These are phyloP conservation scores for Mycena filopes DNA, from an alignment of 768 basidiomycete genomes.

Conservation along the genomic window DNA sequence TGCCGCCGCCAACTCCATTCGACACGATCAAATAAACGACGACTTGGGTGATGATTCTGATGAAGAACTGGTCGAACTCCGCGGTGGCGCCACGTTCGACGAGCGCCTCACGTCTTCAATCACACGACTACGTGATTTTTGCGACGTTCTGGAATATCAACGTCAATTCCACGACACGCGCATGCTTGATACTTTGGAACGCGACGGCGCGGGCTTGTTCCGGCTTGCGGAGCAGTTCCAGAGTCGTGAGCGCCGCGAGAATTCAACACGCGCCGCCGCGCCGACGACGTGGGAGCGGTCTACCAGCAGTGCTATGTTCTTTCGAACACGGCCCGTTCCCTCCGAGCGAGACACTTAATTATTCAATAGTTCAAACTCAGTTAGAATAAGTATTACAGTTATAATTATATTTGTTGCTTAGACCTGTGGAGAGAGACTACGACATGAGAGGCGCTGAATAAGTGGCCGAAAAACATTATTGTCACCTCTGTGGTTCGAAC, in stretches of 20 bases:
- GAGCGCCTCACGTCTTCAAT: neutral
- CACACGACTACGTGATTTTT: no score
- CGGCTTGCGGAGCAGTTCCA: neutral
- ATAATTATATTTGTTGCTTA: no score
- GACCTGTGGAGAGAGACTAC: no score
- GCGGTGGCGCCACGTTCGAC: slow-evolving; percentile 5
- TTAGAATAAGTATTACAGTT: no score
- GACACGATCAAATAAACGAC: neutral
- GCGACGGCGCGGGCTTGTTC: neutral
- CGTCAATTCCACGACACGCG: slow-evolving; percentile 14
- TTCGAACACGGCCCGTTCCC: slow-evolving; percentile 1
- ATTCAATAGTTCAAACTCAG: no score
- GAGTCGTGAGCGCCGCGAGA: neutral
- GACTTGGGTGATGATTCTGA: neutral
- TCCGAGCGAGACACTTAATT: neutral
- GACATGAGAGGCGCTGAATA: no score
- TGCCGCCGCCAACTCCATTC: neutral
- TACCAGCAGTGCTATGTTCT: slow-evolving; percentile 13
- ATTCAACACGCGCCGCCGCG: neutral
- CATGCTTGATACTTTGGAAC: slow-evolving; percentile 19
- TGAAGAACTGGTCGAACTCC: neutral
- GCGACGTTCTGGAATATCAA: slow-evolving; percentile 19
- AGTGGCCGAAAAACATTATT: no score
- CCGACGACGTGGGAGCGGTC: slow-evolving; percentile 13
- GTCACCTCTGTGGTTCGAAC: no score